phyloP scores from a whole-genome alignment of 2,329 filamentous ascomycete genomes.

The Nemania abortiva region DNA sequence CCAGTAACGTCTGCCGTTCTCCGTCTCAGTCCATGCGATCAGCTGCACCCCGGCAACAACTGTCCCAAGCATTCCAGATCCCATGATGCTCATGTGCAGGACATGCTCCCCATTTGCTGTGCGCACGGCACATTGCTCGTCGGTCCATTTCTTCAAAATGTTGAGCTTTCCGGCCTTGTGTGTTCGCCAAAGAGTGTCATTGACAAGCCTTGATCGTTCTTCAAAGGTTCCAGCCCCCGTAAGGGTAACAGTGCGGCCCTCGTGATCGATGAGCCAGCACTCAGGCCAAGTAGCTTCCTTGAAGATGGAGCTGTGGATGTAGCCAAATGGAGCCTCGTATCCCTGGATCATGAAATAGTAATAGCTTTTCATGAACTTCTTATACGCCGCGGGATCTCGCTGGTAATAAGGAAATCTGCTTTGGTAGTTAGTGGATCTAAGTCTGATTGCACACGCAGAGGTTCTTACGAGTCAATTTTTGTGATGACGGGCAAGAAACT shows the following conservation, averaged over 20 bases:
- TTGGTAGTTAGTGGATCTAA: neutral
- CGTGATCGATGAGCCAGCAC: neutral
- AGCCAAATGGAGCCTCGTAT: neutral
- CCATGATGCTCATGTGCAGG: neutral
- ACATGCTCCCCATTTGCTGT: neutral
- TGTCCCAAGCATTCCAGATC: neutral
- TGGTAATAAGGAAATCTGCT: neutral
- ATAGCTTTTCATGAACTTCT: neutral
- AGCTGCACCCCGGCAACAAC: neutral
- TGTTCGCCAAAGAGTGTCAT: neutral
- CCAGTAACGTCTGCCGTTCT: neutral
- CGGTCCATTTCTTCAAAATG: neutral
- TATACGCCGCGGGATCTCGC: neutral
- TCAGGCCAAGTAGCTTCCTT: neutral
- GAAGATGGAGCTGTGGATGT: neutral
- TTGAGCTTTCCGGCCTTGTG: neutral
- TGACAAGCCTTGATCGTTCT: neutral
- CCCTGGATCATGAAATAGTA: neutral
- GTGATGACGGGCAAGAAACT: too few relatives aligned
- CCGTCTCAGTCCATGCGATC: neutral
- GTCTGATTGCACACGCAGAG: too few relatives aligned
- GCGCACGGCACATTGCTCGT: neutral
- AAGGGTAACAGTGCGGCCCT: neutral
- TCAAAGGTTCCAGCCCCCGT: neutral
- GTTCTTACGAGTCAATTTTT: too few relatives aligned